Evolutionary conservation across 441 rosid species (phyloP).

Genomic region (Dalechampia spathulata): DNA sequence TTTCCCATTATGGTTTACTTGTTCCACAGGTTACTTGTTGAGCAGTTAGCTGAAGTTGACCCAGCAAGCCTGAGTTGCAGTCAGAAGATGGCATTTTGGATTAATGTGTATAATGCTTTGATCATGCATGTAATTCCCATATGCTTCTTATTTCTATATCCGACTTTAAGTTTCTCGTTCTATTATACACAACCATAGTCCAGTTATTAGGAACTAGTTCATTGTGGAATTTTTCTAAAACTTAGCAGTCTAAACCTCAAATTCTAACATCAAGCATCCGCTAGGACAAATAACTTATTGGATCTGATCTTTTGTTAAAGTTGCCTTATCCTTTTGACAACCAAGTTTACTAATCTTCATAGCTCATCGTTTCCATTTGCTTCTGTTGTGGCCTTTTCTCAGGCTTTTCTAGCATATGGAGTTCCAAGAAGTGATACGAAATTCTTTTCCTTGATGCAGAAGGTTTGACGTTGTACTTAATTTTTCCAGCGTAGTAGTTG

Average conservation of each 20-base stretch:
- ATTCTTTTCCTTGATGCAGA: conserved; percentile 56
- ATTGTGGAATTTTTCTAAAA: neutral
- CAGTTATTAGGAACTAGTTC: neutral
- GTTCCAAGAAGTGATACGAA: conserved; percentile 54
- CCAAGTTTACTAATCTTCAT: conserved; percentile 4
- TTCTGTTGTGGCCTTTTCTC: conserved; percentile 15
- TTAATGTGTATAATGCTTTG: conserved; percentile 66
- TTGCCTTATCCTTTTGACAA: neutral
- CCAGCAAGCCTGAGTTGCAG: conserved; percentile 37
- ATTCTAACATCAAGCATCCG: neutral
- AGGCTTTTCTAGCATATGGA: conserved; percentile 74
- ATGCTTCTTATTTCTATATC: neutral
- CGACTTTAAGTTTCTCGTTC: too few relatives aligned
- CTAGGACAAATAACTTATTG: neutral
- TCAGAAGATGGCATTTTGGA: conserved; percentile 75
- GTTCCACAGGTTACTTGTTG: conserved; percentile 47
- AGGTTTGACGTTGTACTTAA: conserved; percentile 32
- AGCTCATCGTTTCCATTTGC: neutral
- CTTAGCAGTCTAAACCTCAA: conserved; percentile 2
- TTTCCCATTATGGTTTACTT: conserved; percentile 10
- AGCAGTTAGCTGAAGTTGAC: conserved; percentile 50
- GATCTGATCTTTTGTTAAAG: conserved; percentile 2
- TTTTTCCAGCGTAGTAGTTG: too few relatives aligned
- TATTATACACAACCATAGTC: neutral
- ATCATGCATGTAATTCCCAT: conserved; percentile 57